Evolutionary conservation across 2,329 filamentous ascomycete species (phyloP).

Genomic region (Sclerotinia nivalis): DNA sequence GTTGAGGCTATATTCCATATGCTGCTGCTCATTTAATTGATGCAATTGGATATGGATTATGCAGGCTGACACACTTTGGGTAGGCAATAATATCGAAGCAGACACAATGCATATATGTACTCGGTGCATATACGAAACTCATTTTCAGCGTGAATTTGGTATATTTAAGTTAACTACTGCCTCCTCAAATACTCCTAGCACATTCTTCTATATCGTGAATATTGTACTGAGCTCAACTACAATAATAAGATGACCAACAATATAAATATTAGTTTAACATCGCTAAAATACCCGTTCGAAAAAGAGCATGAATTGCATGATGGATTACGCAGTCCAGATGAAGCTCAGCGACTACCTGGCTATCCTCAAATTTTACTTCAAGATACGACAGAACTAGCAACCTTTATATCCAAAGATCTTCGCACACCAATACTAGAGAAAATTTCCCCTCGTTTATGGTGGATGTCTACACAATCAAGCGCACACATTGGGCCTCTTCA

Average conservation of each 20-base stretch:
- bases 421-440: slow-evolving; percentile 14
- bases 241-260: neutral
- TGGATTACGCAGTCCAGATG: neutral
- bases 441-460: neutral
- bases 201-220: neutral
- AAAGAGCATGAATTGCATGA: slow-evolving; percentile 13
- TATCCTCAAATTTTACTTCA: slow-evolving; percentile 14
- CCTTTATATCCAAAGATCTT: slow-evolving; percentile 15
- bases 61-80: slow-evolving; percentile 7
- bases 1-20: slow-evolving; percentile 11
- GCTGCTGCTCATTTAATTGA: neutral
- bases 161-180: neutral
- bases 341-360: no score
- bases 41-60: neutral
- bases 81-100: slow-evolving; percentile 2
- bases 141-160: neutral
- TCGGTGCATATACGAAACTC: neutral
- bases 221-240: neutral
- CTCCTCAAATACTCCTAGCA: neutral
- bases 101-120: neutral
- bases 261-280: slow-evolving; percentile 10
- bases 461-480: slow-evolving; percentile 13
- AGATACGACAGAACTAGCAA: neutral
- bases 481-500: slow-evolving; percentile 4
- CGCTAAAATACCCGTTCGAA: neutral